Base-by-base conservation (phyloP, 1,284 basidiomycete species). In the Pseudomicrostroma phylloplanum region DNA sequence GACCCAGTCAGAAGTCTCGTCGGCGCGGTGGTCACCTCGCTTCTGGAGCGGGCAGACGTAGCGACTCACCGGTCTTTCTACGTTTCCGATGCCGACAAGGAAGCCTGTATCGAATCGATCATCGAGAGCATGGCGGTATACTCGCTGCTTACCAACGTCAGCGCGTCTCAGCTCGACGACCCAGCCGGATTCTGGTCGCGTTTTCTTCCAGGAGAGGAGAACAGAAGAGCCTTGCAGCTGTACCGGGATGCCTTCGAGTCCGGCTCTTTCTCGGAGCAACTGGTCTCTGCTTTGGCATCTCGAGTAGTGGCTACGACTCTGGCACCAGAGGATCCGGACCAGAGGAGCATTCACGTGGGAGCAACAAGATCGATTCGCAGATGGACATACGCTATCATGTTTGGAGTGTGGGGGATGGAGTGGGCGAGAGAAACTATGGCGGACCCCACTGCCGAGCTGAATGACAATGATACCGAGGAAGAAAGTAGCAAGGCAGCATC, bases 1-100 rank as follows among this genome's bases (percentile, higher is more conserved):
- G 70, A 75, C 56, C 73, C 73, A 0, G 73, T 74, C 11, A 64
- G 70, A 2, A 65, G 63, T 58, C 64, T 75, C 62, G 72, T 74
- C 17, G 55, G 65, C 26, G 59, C 60, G 36, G 65, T 71, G 8
- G 57, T 70, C 42, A 59, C 67, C 9, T 64, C 67, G 7, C 21
- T 57, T n/a, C 51, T 62, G 8, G 19, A 54, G 40, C 19, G 46
- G 3, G 46, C 43, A 17, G 57, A 49, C 51, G 13, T 26, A 30
- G 43, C 43, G 43, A 68, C 68, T n/a, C 53, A 66, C 6, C 58
- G 65, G 21, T 40, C 55, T n/a, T 42, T 49, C 26, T 68, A 67
- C 53, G 62, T 74, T 0, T 58, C 72, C 0, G 67, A 65, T 2
- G 67, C 63, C 6, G 70, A 74, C 46, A 65, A 66, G 56, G 60